A percentile compares a stretch with the other conserved stretches of the same genome.
Evolutionary conservation across 768 basidiomycete genomes (phyloP).

Genomic region (Lactifluus subvellereus): DNA sequence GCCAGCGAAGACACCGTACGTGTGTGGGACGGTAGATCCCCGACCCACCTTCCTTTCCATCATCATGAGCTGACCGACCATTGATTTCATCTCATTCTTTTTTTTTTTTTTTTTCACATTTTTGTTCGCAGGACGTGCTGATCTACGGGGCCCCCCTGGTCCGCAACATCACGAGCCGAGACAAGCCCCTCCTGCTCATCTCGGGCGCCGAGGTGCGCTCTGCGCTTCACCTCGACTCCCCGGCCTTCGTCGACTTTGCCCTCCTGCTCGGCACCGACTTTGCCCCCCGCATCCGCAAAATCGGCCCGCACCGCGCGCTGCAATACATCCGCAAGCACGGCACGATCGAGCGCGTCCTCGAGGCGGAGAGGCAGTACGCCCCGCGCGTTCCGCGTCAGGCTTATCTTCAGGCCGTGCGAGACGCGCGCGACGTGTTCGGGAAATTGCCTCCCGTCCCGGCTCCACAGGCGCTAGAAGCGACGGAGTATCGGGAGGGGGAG

Average conservation of each 20-base stretch:
- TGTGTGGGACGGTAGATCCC: constrained; percentile 21
- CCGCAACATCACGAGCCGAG: constrained; percentile 62
- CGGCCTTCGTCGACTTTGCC: constrained; percentile 74
- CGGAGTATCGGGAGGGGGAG: constrained; percentile 37
- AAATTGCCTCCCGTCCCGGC: constrained; percentile 61
- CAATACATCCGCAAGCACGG: constrained; percentile 67
- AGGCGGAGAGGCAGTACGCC: constrained; percentile 43
- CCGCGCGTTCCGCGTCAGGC: constrained; percentile 41
- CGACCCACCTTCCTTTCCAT: neutral
- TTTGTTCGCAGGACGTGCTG: constrained; percentile 58
- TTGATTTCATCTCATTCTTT: too few relatives aligned
- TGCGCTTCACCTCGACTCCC: constrained; percentile 49
- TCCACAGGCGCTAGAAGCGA: constrained; percentile 31
- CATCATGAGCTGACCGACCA: too few relatives aligned
- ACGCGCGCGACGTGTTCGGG: constrained; percentile 59
- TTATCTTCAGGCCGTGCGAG: constrained; percentile 60
- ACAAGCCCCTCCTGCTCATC: constrained; percentile 56
- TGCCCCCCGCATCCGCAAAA: constrained; percentile 72
- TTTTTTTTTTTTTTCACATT: constrained; percentile 3
- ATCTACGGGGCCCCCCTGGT: constrained; percentile 78
- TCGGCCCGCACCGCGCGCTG: constrained; percentile 75
- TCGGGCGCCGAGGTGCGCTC: constrained; percentile 57
- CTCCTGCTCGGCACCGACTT: constrained; percentile 90
- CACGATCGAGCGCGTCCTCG: constrained; percentile 65
- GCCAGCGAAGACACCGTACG: constrained; percentile 82